Conservation (phyloP, 495 filamentous ascomycete species). For the Antarctomyces pellizariae region DNA sequence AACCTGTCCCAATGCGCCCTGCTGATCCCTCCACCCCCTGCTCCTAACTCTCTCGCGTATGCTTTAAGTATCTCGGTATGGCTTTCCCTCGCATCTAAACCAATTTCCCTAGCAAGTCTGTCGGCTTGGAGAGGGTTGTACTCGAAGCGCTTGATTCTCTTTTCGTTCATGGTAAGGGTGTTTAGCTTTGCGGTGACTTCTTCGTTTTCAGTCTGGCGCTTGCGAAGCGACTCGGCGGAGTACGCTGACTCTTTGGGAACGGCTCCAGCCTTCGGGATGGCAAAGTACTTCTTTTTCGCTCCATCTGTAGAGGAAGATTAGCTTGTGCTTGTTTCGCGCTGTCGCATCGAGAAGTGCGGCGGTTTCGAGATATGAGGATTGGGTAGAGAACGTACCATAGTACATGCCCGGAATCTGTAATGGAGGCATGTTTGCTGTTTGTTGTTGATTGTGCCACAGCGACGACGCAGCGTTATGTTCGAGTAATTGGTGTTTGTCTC, state of each 20-base stretch:
- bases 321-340: not conserved
- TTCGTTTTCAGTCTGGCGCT: slow-evolving; percentile 5
- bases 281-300: slow-evolving; percentile 12
- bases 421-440: not conserved
- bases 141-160: slow-evolving; percentile 1
- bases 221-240: slow-evolving; percentile 7
- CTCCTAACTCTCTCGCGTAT: not conserved
- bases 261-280: slow-evolving; percentile 4
- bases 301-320: slow-evolving; percentile 4
- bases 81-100: not conserved
- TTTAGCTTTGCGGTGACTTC: not conserved
- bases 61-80: slow-evolving; percentile 3
- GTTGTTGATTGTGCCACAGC: not conserved
- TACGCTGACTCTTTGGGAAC: slow-evolving; percentile 6
- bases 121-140: slow-evolving; percentile 7
- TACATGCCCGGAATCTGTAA: slow-evolving; percentile 10
- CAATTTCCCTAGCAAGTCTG: slow-evolving; percentile 5
- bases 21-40: not conserved
- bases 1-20: not conserved
- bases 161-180: slow-evolving; percentile 4
- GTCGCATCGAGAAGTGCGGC: not conserved
- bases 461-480: not conserved
- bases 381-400: slow-evolving; percentile 7
- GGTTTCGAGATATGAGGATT: not conserved
- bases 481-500: not conserved